Conservation (phyloP, 164 flowering plant species). For the Amborella trichopoda region DNA sequence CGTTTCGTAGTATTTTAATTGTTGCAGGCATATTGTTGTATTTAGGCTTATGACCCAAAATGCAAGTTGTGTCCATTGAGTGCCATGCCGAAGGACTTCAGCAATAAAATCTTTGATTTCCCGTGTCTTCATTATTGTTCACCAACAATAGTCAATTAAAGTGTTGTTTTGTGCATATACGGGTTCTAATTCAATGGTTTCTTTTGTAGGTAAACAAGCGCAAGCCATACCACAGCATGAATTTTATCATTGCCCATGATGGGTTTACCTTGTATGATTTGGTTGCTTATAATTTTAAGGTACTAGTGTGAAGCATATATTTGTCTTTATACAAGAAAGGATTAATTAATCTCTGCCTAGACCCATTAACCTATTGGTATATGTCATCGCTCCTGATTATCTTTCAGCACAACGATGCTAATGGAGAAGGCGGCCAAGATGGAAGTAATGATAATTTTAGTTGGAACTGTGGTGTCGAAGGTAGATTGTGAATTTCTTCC, state of each 20-base stretch:
- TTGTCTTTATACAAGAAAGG: background rate
- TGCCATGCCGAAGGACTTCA: too few species aligned
- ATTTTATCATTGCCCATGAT: constrained; percentile 93
- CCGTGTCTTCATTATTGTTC: too few species aligned
- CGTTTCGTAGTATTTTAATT: too few species aligned
- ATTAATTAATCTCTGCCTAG: too few species aligned
- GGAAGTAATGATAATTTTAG: constrained; percentile 92
- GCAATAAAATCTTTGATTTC: too few species aligned
- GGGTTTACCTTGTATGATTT: constrained; percentile 88
- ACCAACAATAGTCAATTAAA: too few species aligned
- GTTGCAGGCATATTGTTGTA: too few species aligned
- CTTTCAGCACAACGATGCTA: constrained; percentile 87
- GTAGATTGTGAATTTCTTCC: constrained; percentile 16
- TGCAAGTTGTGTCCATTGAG: too few species aligned
- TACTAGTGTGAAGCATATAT: constrained; percentile 13
- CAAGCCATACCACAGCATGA: constrained; percentile 80
- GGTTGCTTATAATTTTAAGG: constrained; percentile 90
- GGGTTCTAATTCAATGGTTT: background rate
- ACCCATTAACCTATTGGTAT: too few species aligned
- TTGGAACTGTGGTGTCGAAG: constrained; percentile 97
- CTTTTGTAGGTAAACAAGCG: constrained; percentile 70
- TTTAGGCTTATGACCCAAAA: too few species aligned
- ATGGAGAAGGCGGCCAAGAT: constrained; percentile 96
- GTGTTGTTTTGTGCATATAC: too few species aligned
- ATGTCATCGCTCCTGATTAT: too few species aligned